These are phyloP conservation scores for Rosa lucieae DNA, from an alignment of 306 rosid genomes.

Conservation along the genomic window DNA sequence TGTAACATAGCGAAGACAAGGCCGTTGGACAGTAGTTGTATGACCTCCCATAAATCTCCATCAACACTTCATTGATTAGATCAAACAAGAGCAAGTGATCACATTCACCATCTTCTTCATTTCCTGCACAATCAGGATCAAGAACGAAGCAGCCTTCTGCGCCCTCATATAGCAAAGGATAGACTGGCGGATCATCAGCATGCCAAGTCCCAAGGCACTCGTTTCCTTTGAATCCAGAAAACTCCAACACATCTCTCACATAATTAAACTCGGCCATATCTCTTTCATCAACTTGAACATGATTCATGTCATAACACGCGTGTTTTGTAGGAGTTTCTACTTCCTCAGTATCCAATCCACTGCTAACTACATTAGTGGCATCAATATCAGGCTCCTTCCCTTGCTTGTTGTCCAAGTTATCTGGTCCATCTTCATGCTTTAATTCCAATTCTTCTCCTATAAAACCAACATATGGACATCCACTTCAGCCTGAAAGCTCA, in stretches of 20 bases:
- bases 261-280: conserved; percentile 55
- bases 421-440: conserved; percentile 21
- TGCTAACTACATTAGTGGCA: conserved; percentile 15
- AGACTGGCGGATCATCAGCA: conserved; percentile 54
- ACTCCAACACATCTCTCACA: conserved; percentile 67
- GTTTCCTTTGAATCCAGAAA: conserved; percentile 48
- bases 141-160: conserved; percentile 45
- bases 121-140: conserved; percentile 55
- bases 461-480: conserved; percentile 3
- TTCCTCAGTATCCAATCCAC: conserved; percentile 19
- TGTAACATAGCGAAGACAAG: conserved; percentile 43
- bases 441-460: conserved; percentile 30
- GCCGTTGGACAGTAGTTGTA: conserved; percentile 52
- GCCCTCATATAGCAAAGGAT: conserved; percentile 52
- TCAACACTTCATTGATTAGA: conserved; percentile 63
- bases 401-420: conserved; percentile 18
- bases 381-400: conserved; percentile 23
- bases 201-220: conserved; percentile 52
- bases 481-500: conserved; percentile 6
- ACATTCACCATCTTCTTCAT: conserved; percentile 40
- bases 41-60: conserved; percentile 66
- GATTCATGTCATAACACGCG: conserved; percentile 25
- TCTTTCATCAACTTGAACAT: conserved; percentile 34
- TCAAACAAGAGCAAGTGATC: conserved; percentile 73
- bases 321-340: background rate